Base-by-base conservation (phyloP, 2,329 filamentous ascomycete species). In the Stagonosporopsis tanaceti region DNA sequence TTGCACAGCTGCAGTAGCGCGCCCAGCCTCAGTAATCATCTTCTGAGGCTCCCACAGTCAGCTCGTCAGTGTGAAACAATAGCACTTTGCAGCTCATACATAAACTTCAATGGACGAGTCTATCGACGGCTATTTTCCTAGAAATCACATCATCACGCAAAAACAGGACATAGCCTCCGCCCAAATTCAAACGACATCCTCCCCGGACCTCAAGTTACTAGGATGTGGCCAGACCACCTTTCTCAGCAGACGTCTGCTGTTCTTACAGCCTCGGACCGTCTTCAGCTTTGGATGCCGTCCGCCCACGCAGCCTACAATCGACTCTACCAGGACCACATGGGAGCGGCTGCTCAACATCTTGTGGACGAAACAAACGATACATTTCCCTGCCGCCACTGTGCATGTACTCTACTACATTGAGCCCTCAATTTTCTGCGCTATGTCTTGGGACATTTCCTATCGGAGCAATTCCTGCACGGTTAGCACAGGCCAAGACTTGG, bases 341-440 rank as follows among this genome's bases (percentile, higher is more conserved):
- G 6, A 14, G 17, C 45, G 24, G 38, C 24, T 44, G 38, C 30
- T 32, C 52, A 54, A 53, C 37, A 28, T n/a, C 15, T n/a, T n/a
- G 25, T 28, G 11, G 24, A 20, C 30, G 30, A 28, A 38, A 35
- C 45, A 42, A 25, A 28, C 30, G 17, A 53, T 27, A 37, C 15
- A 44, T 3, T 25, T n/a, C 22, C 30, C 45, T 48, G 24, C 30
- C 30, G 32, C 44, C 45, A 48, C 38, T 12, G 7, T 6, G n/a
- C 8, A 42, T 7, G 22, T n/a, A 24, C 3, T 47, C n/a, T 30
- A 25, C 12, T 20, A 6, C 12, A 20, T 28, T 9, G 38, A 25
- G 27, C n/a, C 14, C 14, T 38, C 7, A 7, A 6, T 15, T 20
- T 4, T 7, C 41, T 32, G 22, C 11, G 15, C 24, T 44, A 24